Conservation (phyloP, 805 yeast species). For the Schwanniomyces sp. region DNA sequence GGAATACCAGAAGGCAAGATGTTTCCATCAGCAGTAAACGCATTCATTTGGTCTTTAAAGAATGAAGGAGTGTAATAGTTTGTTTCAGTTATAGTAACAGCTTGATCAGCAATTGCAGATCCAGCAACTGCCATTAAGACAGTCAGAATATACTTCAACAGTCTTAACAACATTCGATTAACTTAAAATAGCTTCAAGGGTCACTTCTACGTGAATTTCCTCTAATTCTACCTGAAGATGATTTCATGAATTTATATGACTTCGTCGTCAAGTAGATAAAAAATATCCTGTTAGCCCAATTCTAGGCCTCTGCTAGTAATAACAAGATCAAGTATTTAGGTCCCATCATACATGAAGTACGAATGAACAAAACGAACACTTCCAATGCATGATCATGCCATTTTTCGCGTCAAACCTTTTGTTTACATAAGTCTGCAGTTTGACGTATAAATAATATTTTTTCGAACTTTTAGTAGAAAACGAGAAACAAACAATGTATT, state of each 20-base stretch:
- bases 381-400: not conserved
- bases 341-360: no score
- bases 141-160: conserved; percentile 1
- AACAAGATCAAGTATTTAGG: not conserved
- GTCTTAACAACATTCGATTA: conserved; percentile 3
- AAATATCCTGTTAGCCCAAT: not conserved
- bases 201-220: not conserved
- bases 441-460: not conserved
- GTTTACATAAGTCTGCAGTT: not conserved
- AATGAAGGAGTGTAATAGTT: conserved; percentile 24
- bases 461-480: not conserved
- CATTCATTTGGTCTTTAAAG: conserved; percentile 17
- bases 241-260: not conserved
- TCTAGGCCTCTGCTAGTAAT: not conserved
- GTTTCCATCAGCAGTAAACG: conserved; percentile 3
- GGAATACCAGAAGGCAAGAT: conserved; percentile 22
- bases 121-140: conserved; percentile 1
- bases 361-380: not conserved
- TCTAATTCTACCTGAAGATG: not conserved
- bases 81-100: conserved; percentile 24
- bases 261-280: not conserved
- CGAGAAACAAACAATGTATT: no score
- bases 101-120: conserved; percentile 9
- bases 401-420: not conserved
- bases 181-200: not conserved